phyloP scores from a whole-genome alignment of 306 rosid genomes.

The Comarum palustre region DNA sequence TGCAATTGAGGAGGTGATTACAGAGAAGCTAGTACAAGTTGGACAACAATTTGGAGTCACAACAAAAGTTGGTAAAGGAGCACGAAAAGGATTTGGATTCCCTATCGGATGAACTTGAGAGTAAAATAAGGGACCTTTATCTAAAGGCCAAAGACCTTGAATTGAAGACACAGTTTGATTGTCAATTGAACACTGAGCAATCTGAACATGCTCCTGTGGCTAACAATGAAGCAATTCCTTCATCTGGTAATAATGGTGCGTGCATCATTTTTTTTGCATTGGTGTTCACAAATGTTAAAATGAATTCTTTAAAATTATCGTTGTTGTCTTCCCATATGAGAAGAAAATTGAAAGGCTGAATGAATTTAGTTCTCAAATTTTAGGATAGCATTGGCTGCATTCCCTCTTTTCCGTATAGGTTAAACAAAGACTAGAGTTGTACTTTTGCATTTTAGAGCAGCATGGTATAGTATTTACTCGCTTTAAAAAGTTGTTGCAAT shows the following conservation, averaged over 20 bases:
- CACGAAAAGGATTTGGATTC: background rate
- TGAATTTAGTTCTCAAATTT: background rate
- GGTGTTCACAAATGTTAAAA: background rate
- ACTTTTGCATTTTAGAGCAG: background rate
- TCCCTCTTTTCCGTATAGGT: background rate
- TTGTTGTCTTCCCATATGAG: background rate
- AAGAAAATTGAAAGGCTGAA: background rate
- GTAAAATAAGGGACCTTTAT: conserved; percentile 17
- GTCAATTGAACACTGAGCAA: conserved; percentile 22
- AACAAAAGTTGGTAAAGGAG: conserved; percentile 5
- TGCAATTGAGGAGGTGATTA: background rate
- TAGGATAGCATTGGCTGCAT: background rate
- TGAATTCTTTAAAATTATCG: background rate
- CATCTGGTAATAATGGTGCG: background rate
- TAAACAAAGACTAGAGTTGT: background rate
- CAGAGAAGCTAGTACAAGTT: background rate
- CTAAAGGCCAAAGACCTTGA: conserved; percentile 22
- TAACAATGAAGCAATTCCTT: conserved; percentile 1
- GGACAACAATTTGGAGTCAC: conserved; percentile 1
- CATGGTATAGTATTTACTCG: background rate
- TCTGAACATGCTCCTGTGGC: conserved; percentile 1
- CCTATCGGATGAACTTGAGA: conserved; percentile 19
- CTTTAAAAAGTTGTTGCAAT: background rate
- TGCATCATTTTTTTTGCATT: background rate
- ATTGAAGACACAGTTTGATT: conserved; percentile 21